Percentiles rank a stretch among this genome's conserved stretches.
Evolutionary conservation across 306 rosid genomes (phyloP).

Genomic region (Inga laurina): DNA sequence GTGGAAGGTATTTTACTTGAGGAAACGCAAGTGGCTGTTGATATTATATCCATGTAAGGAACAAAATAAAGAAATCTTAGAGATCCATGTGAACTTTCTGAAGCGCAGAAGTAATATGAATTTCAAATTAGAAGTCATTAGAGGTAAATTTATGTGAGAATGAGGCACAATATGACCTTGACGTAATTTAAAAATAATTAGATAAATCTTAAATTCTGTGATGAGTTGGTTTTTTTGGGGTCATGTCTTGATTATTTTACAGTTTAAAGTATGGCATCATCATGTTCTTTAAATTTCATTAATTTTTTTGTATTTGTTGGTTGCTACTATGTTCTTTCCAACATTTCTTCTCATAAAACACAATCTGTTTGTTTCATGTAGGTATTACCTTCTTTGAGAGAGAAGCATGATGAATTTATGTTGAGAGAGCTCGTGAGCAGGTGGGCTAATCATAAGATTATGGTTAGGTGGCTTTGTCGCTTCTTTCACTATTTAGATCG

Average conservation of each 20-base stretch:
- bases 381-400: slow-evolving; percentile 84
- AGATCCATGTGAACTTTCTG: not conserved
- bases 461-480: slow-evolving; percentile 79
- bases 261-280: not conserved
- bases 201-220: not conserved
- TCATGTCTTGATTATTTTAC: not conserved
- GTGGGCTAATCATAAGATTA: slow-evolving; percentile 75
- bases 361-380: slow-evolving; percentile 15
- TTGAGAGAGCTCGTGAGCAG: slow-evolving; percentile 78
- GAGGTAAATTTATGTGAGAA: not conserved
- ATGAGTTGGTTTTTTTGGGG: not conserved
- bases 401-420: slow-evolving; percentile 82
- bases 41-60: not conserved
- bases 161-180: not conserved
- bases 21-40: not conserved
- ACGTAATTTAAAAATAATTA: not conserved
- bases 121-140: not conserved
- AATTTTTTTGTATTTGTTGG: not conserved
- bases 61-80: not conserved
- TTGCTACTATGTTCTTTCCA: not conserved
- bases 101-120: not conserved
- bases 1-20: not conserved
- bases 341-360: slow-evolving; percentile 13
- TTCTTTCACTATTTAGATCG: slow-evolving; percentile 76
- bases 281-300: slow-evolving; percentile 10